These are phyloP conservation scores for Yarrowia osloensis DNA, from an alignment of 805 yeast species.

Conservation along the genomic window DNA sequence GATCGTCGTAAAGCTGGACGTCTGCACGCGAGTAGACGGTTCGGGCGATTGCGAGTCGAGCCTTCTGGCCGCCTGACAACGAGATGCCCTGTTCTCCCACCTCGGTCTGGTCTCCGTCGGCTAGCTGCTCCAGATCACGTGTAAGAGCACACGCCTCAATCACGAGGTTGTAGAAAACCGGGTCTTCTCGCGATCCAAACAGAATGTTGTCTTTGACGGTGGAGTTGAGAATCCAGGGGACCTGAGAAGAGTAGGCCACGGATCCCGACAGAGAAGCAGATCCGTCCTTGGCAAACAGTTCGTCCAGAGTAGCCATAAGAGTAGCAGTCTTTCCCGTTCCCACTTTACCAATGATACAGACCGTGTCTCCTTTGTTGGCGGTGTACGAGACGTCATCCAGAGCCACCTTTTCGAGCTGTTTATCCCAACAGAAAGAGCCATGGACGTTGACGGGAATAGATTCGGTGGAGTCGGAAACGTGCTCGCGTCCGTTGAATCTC, in stretches of 20 bases:
- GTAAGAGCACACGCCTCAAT: conserved; percentile 84
- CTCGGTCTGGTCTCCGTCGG: conserved; percentile 86
- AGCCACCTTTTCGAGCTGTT: background rate
- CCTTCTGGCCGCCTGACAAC: conserved; percentile 96
- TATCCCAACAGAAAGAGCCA: background rate
- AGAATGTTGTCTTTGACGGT: conserved; percentile 47
- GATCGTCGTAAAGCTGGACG: conserved; percentile 85
- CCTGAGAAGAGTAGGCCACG: background rate
- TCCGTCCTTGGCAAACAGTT: conserved; percentile 57
- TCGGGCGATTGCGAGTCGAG: conserved; percentile 89
- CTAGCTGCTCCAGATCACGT: conserved; percentile 73
- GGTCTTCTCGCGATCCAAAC: conserved; percentile 84
- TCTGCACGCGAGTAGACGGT: conserved; percentile 96
- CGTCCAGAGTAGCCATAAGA: conserved; percentile 74
- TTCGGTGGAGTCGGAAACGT: background rate
- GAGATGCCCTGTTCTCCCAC: conserved; percentile 98
- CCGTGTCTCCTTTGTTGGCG: conserved; percentile 71
- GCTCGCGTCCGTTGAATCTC: background rate
- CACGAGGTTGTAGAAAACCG: conserved; percentile 76
- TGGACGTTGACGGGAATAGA: background rate
- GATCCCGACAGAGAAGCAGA: conserved; percentile 60
- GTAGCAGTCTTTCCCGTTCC: conserved; percentile 85
- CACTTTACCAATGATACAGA: conserved; percentile 80
- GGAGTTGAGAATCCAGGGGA: background rate
- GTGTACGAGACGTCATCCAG: conserved; percentile 52